Conservation (phyloP, 305 asterid genomes). For the Fraxinus albicans region DNA sequence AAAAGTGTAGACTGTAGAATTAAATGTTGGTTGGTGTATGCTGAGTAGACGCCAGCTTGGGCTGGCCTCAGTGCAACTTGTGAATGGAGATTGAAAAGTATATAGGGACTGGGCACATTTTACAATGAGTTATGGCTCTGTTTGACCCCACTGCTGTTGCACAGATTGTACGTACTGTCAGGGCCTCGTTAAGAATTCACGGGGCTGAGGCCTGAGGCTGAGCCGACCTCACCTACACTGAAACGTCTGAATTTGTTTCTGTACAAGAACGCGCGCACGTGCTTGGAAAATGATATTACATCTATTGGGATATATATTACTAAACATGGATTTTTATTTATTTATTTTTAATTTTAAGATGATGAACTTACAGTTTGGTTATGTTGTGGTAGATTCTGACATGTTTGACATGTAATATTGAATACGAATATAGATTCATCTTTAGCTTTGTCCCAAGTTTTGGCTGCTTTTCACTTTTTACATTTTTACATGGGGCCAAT, state of each 20-base stretch:
- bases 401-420: neutral
- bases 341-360: neutral
- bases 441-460: neutral
- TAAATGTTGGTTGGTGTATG: slow-evolving; percentile 16
- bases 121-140: slow-evolving; percentile 30
- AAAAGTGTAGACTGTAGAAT: neutral
- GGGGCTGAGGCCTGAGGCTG: neutral
- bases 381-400: neutral
- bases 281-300: slow-evolving; percentile 4
- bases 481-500: neutral
- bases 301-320: neutral
- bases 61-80: slow-evolving; percentile 37
- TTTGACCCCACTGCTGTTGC: slow-evolving; percentile 24
- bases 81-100: slow-evolving; percentile 43
- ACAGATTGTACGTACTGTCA: slow-evolving; percentile 2
- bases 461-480: neutral
- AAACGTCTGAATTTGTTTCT: neutral
- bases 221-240: neutral
- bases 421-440: neutral
- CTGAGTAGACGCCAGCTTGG: slow-evolving; percentile 10
- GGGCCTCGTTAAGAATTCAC: slow-evolving; percentile 7
- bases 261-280: neutral
- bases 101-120: slow-evolving; percentile 39
- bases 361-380: neutral
- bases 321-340: too few species aligned